Evolutionary conservation across 352 stramenopile species (phyloP).

Genomic region (Phytophthora palmivora): DNA sequence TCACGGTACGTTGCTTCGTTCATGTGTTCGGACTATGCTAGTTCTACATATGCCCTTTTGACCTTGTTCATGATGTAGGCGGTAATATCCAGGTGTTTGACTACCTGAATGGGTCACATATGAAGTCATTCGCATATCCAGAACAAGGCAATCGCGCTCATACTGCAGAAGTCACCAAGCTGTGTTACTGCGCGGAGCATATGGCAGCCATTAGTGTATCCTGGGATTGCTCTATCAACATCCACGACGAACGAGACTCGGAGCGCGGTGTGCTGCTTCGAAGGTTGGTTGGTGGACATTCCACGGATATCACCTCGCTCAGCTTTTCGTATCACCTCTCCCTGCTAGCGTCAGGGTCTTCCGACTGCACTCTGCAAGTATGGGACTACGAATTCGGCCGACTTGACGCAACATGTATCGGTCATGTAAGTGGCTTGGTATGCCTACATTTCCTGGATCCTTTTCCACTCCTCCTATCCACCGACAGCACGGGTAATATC

Average conservation of each 20-base stretch:
- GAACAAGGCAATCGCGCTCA: constrained; percentile 75
- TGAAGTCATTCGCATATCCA: constrained; percentile 87
- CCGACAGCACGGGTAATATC: constrained; percentile 74
- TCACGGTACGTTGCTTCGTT: constrained; percentile 49
- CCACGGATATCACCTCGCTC: constrained; percentile 81
- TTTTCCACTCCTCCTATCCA: constrained; percentile 73
- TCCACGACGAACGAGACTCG: constrained; percentile 88
- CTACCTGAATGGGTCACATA: constrained; percentile 88
- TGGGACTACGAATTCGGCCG: constrained; percentile 92
- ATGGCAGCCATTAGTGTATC: constrained; percentile 86
- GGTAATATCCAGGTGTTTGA: constrained; percentile 86
- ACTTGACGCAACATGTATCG: constrained; percentile 73
- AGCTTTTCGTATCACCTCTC: constrained; percentile 77
- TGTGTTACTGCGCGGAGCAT: constrained; percentile 88
- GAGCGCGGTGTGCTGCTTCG: constrained; percentile 81
- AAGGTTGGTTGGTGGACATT: constrained; percentile 74
- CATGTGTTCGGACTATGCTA: neutral
- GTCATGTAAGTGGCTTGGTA: constrained; percentile 74
- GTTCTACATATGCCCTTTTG: constrained; percentile 16
- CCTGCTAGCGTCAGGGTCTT: constrained; percentile 79
- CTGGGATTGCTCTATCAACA: constrained; percentile 83
- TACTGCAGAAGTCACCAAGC: constrained; percentile 67
- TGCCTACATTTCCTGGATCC: constrained; percentile 76
- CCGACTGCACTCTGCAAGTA: constrained; percentile 73
- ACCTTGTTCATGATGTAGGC: too few species aligned